Percentiles rank a stretch among this genome's conserved stretches.
These are phyloP conservation scores for Wallemia hederae DNA, from an alignment of 1,284 basidiomycete genomes.

Conservation along the genomic window DNA sequence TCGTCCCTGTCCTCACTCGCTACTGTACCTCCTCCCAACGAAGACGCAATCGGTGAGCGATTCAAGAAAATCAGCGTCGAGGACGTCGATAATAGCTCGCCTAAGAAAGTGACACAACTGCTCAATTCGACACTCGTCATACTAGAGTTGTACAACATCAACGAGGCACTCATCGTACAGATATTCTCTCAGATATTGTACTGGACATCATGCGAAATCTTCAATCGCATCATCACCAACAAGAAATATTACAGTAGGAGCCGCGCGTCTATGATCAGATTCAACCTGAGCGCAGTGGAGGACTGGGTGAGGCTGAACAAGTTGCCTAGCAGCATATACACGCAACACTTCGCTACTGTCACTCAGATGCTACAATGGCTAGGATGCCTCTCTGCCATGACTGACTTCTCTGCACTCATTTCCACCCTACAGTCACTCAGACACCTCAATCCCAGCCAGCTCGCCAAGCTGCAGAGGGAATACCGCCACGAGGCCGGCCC, in stretches of 20 bases:
- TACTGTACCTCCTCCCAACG: not conserved
- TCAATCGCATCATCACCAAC: constrained; percentile 69
- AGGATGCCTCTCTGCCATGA: constrained; percentile 58
- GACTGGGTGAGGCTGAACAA: constrained; percentile 67
- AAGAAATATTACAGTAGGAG: constrained; percentile 81
- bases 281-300: constrained; percentile 62
- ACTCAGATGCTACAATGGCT: constrained; percentile 56
- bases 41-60: not conserved
- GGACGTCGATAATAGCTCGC: constrained; percentile 16
- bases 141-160: constrained; percentile 61
- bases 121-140: constrained; percentile 66
- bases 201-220: constrained; percentile 68
- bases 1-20: not conserved
- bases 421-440: constrained; percentile 67
- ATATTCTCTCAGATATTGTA: constrained; percentile 85
- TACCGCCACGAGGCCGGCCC: not conserved
- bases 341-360: constrained; percentile 48
- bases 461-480: not conserved
- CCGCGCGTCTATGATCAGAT: constrained; percentile 61
- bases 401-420: constrained; percentile 59
- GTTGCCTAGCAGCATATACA: constrained; percentile 45
- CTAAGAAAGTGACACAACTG: constrained; percentile 42
- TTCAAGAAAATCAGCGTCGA: not conserved
- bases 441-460: constrained; percentile 36
- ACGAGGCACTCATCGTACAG: constrained; percentile 65